Base-by-base conservation (phyloP, 495 filamentous ascomycete genomes). In the Glonium stellatum region DNA sequence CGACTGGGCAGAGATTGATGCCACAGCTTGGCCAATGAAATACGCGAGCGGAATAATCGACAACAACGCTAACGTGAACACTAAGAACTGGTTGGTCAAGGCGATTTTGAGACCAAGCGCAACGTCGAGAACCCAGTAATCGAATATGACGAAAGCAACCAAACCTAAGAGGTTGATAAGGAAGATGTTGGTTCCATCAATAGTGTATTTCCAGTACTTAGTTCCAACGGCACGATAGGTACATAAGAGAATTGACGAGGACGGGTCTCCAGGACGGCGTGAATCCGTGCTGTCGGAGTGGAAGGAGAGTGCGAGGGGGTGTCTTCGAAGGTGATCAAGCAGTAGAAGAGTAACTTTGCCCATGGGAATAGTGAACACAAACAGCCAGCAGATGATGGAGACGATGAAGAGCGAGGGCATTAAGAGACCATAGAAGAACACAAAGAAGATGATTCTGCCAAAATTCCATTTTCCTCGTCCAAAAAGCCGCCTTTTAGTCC, bases 321-420 rank as follows among this genome's bases (percentile, higher is more conserved):
- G 93, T 21, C 92, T 84, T 22, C 93, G 86, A 36, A 99, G 84
- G 75, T 99, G 93, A 73, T 88, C 86, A 71, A 92, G 87, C 13
- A 99, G 78, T 47, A 96, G 85, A 55, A 90, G 80, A 0, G 91
- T 95, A 48, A 96, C 90, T 70, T 92, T 95, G 52, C 90, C 93
- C 93, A 99, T 99, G 18, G 93, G 93, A 52, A 99, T 97, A 79
- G 85, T 92, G 77, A 99, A 97, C 39, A 99, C 93, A 65, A 97
- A 67, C 60, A 97, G 81, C 91, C 91, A 99, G 76, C 93, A 99
- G 64, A 95, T 80, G 55, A 80, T 81, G 23, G 90, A 96, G 46
- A 90, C 89, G 41, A 95, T 63, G 64, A 97, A 82, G 63, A 97
- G 81, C 51, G 89, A 80, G n/a, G 95, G 95, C 27, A 89, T 89